phyloP scores from a whole-genome alignment of 2,329 filamentous ascomycete species.

The Aureobasidium sp. region DNA sequence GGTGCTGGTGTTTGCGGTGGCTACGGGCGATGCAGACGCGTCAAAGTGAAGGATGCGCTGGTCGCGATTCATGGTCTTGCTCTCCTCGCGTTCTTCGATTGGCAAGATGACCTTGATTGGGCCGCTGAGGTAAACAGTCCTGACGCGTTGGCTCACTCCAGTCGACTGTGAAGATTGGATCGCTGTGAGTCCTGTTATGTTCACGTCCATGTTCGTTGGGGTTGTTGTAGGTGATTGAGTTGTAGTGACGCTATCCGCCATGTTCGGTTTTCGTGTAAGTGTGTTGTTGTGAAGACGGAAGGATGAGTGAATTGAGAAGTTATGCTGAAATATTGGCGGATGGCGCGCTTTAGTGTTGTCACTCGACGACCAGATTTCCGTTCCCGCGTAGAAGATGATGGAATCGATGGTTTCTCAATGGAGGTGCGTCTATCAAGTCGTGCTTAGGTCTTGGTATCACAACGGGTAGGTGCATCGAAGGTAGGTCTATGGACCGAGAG shows the following conservation, averaged over 20 bases:
- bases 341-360: background rate
- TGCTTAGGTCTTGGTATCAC: background rate
- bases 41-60: background rate
- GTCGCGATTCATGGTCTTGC: background rate
- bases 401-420: too few species aligned
- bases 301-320: background rate
- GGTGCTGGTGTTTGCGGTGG: background rate
- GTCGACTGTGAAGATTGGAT: too few species aligned
- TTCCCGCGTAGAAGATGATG: background rate
- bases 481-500: background rate
- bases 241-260: background rate
- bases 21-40: background rate
- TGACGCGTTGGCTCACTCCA: background rate
- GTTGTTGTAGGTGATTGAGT: background rate
- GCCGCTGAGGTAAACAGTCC: background rate
- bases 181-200: background rate
- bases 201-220: background rate
- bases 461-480: background rate
- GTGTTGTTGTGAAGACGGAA: background rate
- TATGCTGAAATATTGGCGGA: background rate
- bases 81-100: background rate
- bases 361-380: background rate
- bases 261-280: background rate
- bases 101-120: background rate
- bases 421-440: background rate